Evolutionary conservation across 805 yeast genomes (phyloP), one percentile per base, ranked within the genome.

Genomic region (Metschnikowia cerradonensis): DNA sequence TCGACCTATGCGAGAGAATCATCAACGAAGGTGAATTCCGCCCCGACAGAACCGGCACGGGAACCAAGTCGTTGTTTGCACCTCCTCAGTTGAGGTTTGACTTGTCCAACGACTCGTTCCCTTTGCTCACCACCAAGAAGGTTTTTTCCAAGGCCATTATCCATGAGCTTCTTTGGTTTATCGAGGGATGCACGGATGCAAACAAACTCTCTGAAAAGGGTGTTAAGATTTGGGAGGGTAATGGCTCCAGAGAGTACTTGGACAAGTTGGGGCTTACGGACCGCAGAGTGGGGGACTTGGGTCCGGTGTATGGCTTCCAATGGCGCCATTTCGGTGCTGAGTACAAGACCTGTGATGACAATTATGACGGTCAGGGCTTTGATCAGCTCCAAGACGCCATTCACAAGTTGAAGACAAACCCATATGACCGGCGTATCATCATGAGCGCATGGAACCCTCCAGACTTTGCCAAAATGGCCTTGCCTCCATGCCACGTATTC

Each of bases 241-340:
- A 94, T 66, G 99, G 98, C 10, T 88, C 96, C 35, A 77, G 97
- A 53, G 96, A 90, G 67, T 94, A 82, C 65, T 73, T 94, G 49
- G 97, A 94, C 66, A 78, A 81, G 3, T 70, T 90, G 35, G 99
- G 98, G 0, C 77, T 94, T 42, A 77, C 78, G 0, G 76, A 87
- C 52, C 83, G 96, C 64, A 76, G 90, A 52, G 97, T 83, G 60
- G 98, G 98, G 49, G 99, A 94, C 70, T 69, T 94, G 59, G 99
- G 99, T 1, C 99, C 99, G 1, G 97, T 94, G 2, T 94, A 94
- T 66, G 99, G 99, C 0, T 94, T 94, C 72, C 99, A 94, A 69
- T 94, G 99, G 99, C 83, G 99, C 62, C 99, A 94, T 69, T 94
- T 94, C 67, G 99, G 99, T 41, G 99, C 99, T 4, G 83, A 88